Conservation (phyloP, 1,284 basidiomycete species). For the Cerrena zonata region DNA sequence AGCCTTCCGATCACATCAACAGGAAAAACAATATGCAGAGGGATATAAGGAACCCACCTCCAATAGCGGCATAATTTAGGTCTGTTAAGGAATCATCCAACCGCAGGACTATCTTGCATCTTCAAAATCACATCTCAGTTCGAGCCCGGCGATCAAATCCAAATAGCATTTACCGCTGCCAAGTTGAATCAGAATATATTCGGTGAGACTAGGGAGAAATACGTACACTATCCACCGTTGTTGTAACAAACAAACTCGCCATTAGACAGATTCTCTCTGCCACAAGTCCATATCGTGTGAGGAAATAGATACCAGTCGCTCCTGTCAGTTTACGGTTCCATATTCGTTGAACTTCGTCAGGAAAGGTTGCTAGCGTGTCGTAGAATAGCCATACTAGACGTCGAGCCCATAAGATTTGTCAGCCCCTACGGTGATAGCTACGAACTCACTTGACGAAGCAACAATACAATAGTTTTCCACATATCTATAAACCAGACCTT, state of each 20-base stretch:
- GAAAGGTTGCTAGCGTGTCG: slow-evolving; percentile 15
- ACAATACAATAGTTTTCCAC: slow-evolving; percentile 10
- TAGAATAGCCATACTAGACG: slow-evolving; percentile 13
- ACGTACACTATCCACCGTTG: slow-evolving; percentile 10
- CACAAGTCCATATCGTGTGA: slow-evolving; percentile 15
- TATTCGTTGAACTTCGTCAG: slow-evolving; percentile 18
- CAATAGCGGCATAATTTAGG: slow-evolving; percentile 15
- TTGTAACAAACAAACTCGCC: slow-evolving; percentile 12
- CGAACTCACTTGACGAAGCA: slow-evolving; percentile 5
- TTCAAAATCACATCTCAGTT: neutral
- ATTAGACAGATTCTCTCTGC: slow-evolving; percentile 13
- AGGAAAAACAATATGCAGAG: too few species aligned
- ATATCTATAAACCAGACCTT: neutral
- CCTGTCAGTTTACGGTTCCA: slow-evolving; percentile 15
- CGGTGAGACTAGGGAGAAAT: neutral
- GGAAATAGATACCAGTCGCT: slow-evolving; percentile 15
- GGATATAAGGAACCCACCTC: slow-evolving; percentile 11
- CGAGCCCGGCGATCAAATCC: neutral
- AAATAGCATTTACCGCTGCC: neutral
- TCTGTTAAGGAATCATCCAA: slow-evolving; percentile 15
- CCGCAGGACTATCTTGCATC: slow-evolving; percentile 16
- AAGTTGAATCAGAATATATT: neutral
- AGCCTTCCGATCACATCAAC: slow-evolving; percentile 7
- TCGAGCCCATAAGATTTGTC: neutral
- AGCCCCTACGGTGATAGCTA: neutral